Conservation (phyloP, 1,284 basidiomycete genomes). For the Bondarzewia mesenterica region DNA sequence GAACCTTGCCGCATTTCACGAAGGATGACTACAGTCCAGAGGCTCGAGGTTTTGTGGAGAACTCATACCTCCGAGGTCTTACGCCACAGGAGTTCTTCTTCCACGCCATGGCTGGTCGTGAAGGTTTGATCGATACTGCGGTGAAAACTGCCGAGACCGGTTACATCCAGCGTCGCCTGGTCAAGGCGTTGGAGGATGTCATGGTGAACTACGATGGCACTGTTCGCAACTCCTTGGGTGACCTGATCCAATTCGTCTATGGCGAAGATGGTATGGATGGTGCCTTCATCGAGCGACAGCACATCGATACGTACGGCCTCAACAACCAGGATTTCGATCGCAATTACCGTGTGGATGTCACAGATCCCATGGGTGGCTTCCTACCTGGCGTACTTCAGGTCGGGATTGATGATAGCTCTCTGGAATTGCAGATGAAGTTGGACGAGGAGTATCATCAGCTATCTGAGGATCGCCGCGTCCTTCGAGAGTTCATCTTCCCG, state of each 20-base stretch:
- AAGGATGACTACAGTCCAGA: constrained; percentile 99
- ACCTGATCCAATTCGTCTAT: constrained; percentile 95
- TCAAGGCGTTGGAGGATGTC: constrained; percentile 97
- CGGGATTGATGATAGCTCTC: constrained; percentile 88
- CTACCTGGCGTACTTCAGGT: constrained; percentile 79
- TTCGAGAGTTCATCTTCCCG: constrained; percentile 84
- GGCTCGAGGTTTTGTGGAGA: constrained; percentile 98
- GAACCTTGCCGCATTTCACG: constrained; percentile 94
- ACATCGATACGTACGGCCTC: constrained; percentile 82
- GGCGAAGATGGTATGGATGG: constrained; percentile 99
- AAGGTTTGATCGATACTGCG: constrained; percentile 98
- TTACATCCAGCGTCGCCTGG: constrained; percentile 96
- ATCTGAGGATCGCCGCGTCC: constrained; percentile 62
- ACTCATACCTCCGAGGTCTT: constrained; percentile 96
- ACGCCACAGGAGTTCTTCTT: constrained; percentile 99
- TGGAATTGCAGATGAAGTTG: constrained; percentile 83
- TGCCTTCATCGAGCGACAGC: constrained; percentile 94
- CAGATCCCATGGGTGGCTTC: constrained; percentile 73
- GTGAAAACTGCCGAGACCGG: constrained; percentile 99
- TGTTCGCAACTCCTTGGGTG: constrained; percentile 92
- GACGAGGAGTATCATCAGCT: constrained; percentile 87
- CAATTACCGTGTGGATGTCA: constrained; percentile 90
- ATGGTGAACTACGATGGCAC: constrained; percentile 98
- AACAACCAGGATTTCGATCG: constrained; percentile 83
- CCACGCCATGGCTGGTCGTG: constrained; percentile 99